Base-by-base conservation (phyloP, 2,329 filamentous ascomycete genomes). In the Phyllosticta citribraziliensis region DNA sequence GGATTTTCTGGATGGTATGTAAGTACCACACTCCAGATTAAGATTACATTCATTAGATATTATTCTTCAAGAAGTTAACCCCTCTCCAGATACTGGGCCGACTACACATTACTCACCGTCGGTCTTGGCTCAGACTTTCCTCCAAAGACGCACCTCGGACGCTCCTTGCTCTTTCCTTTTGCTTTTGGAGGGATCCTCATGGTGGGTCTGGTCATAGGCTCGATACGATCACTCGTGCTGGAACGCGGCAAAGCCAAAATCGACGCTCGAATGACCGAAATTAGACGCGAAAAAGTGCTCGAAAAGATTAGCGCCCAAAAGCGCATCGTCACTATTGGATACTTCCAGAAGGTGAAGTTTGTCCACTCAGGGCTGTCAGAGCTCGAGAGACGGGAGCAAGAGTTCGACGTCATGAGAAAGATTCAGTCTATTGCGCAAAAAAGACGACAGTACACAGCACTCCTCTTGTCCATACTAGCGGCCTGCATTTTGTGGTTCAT, bases 61-160 rank as follows among this genome's bases (percentile, higher is more conserved):
- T 10, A 30, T 30, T 5, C 9, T 30, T 30, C 6, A 10, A 30
- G 5, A 30, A 6, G 9, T 10, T 30, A 6, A 30, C 6, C 27
- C 25, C 27, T 10, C 27, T 10, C 9, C 27, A 30, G 27, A 30
- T 84, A 80, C 65, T 84, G 79, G 75, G 79, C 80, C 2, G 78
- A 83, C 64, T 81, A 81, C 54, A 84, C 82, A 0, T 68, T 83
- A 1, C 74, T 84, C 2, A 84, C 82, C 0, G 75, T 84, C 5
- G 82, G 82, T 3, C 72, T 83, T 14, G 82, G 82, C 12, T 76
- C 77, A 12, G 74, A 79, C 61, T 80, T 76, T 63, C 72, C 75
- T 2, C 82, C 82, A 1, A 69, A 67, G 19, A 83, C 80, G 0
- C 76, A 79, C 62, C 67, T 78, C 2, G 81, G 80, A 2, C 74